Base-by-base conservation (phyloP, 805 yeast species). In the Lipomyces sp. region DNA sequence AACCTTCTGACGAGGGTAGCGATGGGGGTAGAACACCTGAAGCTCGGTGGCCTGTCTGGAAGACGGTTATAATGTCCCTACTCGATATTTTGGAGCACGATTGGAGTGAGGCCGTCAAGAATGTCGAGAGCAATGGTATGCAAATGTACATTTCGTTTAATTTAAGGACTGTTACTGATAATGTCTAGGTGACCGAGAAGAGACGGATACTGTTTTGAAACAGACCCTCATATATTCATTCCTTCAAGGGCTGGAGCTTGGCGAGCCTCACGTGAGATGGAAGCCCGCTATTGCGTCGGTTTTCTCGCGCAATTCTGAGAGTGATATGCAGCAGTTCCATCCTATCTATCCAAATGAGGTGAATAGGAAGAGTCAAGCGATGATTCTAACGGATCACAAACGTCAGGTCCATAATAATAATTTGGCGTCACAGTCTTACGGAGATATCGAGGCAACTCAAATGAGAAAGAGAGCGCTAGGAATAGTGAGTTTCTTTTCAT, bases 281-380 rank as follows among this genome's bases (percentile, higher is more conserved):
- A 65, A 63, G 37, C 24, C 51, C 6, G 70, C 70, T 8, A 8
- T 66, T 18, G 24, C 65, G 4, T 64, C 71, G 6, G 53, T 68
- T 11, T 63, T 68, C 37, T 51, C 71, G 1, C 51, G 39, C 6
- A 59, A 59, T 39, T 15, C 37, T 6, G 56, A 24, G 7, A 55
- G 33, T 2, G 69, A 62, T 33, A 50, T 59, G 37, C 13, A 18
- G 24, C 60, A 39, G 33, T 64, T 61, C 45, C 48, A 39, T 24
- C 60, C 64, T n/a, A 56, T 64, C 2, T 67, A 62, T 35, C 13
- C 61, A 10, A 53, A 59, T 24, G 71, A 68, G 59, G 70, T 68
- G 18, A 37, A 18, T 18, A 48, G 35, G 55, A 64, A 62, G 50
- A 30, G 48, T 18, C 34, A 35, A 34, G 4, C 56, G n/a, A 45